Base-by-base conservation (phyloP, 768 basidiomycete species). In the Aureoboletus auriporus region DNA sequence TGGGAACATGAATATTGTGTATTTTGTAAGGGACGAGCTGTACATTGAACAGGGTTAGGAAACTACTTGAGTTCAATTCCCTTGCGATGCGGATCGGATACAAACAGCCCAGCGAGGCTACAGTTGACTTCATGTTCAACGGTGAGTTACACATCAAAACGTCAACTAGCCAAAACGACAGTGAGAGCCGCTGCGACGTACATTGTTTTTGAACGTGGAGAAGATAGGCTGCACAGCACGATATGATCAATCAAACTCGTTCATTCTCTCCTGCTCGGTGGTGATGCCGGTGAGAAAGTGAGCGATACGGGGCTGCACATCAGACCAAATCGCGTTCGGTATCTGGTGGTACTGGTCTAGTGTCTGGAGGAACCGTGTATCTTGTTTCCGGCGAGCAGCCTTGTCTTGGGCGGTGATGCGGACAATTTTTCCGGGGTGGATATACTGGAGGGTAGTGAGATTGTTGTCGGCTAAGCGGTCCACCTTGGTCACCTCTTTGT, bases 161-260 rank as follows among this genome's bases (percentile, higher is more conserved):
- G 4, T 49, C 17, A 53, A 27, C n/a, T 11, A n/a, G 5, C 1
- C 2, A n/a, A 6, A 11, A 26, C 1, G 31, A 28, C 36, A 27
- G 9, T 29, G 35, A 4, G 0, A 10, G 30, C 29, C 13, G 5
- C 11, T 5, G 5, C 26, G 13, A 63, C 76, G 53, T 53, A 81
- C 78, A 51, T 76, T 71, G 28, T 58, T 57, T 31, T 67, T 58
- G 55, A 71, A 80, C 5, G 64, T 62, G 0, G 69, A 60, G 31
- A 66, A 51, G 36, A 84, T 66, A 3, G 77, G 71, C 13, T 67
- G 55, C 16, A 76, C 75, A 45, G 76, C 74, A 35, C 73, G 68
- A 65, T 68, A 79, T 0, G 72, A 70, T 82, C 82, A 84, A 1
- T 67, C 64, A 58, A 69, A 82, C 44, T 79, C 70, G 27, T 52